A percentile compares a stretch with the other conserved stretches of the same genome.
These are phyloP conservation scores for Kodamaea arcana DNA, from an alignment of 1,139 yeast species.

Conservation along the genomic window DNA sequence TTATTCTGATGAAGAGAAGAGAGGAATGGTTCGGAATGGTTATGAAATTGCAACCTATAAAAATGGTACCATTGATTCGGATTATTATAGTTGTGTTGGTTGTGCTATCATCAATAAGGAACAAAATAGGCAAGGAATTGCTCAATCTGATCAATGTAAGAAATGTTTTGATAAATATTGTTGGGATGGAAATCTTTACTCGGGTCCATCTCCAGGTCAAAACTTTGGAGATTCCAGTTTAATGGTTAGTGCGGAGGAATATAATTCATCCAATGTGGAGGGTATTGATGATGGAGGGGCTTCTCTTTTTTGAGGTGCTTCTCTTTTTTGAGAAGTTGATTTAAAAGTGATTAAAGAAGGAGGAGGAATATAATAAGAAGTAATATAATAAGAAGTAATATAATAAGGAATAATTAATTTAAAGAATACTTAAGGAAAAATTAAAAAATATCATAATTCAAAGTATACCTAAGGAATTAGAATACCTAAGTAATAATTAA, in stretches of 20 bases:
- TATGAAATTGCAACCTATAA: conserved; percentile 71
- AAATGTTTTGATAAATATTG: conserved; percentile 71
- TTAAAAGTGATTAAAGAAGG: too few relatives aligned
- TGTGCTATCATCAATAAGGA: conserved; percentile 86
- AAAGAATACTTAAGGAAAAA: too few relatives aligned
- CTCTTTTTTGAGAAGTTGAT: too few relatives aligned
- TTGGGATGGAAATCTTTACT: conserved; percentile 60
- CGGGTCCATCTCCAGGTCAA: conserved; percentile 14
- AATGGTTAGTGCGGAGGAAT: conserved; percentile 7
- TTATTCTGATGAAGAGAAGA: conserved; percentile 47
- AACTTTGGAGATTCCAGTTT: conserved; percentile 12
- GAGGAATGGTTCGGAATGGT: conserved; percentile 68
- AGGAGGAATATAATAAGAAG: too few relatives aligned
- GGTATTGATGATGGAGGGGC: conserved; percentile 6
- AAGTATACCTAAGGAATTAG: too few relatives aligned
- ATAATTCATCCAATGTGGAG: conserved; percentile 4
- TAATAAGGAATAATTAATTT: too few relatives aligned
- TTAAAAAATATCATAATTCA: too few relatives aligned
- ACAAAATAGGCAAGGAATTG: conserved; percentile 63
- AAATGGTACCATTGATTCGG: conserved; percentile 66
- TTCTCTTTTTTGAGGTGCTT: conserved; percentile 1
- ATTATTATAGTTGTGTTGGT: conserved; percentile 77
- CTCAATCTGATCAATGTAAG: conserved; percentile 67
- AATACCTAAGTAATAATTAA: too few relatives aligned
- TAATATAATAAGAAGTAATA: too few relatives aligned